Evolutionary conservation across 2,329 filamentous ascomycete species (phyloP).

Genomic region (Diaporthe longicolla): DNA sequence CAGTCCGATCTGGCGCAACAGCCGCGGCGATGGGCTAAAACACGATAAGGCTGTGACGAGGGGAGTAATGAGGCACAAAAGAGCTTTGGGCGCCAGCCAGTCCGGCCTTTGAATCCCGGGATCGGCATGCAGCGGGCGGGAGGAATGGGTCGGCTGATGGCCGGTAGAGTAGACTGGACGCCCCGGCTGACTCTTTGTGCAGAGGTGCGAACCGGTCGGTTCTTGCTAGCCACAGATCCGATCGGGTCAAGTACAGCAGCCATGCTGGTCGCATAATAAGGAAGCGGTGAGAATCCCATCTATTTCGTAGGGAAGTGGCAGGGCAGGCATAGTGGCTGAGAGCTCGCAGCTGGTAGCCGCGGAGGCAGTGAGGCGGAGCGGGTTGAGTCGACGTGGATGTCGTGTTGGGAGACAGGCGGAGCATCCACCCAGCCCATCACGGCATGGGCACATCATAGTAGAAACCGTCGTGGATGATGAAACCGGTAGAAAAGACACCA

Average conservation of each 20-base stretch:
- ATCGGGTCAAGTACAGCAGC: not conserved
- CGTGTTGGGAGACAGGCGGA: constrained; percentile 13
- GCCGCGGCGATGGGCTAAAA: not conserved
- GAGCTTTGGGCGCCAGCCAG: not conserved
- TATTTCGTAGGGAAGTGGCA: constrained; percentile 4
- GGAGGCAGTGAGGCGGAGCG: constrained; percentile 8
- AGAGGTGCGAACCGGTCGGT: not conserved
- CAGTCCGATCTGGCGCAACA: constrained; percentile 4
- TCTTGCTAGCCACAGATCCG: not conserved
- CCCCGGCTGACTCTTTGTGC: constrained; percentile 12
- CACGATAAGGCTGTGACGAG: not conserved
- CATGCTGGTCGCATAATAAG: not conserved
- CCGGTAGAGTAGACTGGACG: not conserved
- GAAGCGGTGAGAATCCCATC: constrained; percentile 21
- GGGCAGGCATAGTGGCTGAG: constrained; percentile 1
- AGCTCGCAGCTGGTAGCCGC: constrained; percentile 3
- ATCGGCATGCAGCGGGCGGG: constrained; percentile 14
- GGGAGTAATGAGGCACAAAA: not conserved
- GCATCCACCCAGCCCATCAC: not conserved
- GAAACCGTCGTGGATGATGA: constrained; percentile 1
- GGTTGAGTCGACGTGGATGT: constrained; percentile 3
- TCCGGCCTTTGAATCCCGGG: constrained; percentile 16
- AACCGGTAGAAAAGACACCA: not conserved
- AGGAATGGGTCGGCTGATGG: constrained; percentile 7
- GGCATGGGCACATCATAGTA: constrained; percentile 9